Percentiles rank a stretch among this genome's conserved stretches.
Evolutionary conservation across 2,329 filamentous ascomycete genomes (phyloP).

Genomic region (Sporothrix sp.): DNA sequence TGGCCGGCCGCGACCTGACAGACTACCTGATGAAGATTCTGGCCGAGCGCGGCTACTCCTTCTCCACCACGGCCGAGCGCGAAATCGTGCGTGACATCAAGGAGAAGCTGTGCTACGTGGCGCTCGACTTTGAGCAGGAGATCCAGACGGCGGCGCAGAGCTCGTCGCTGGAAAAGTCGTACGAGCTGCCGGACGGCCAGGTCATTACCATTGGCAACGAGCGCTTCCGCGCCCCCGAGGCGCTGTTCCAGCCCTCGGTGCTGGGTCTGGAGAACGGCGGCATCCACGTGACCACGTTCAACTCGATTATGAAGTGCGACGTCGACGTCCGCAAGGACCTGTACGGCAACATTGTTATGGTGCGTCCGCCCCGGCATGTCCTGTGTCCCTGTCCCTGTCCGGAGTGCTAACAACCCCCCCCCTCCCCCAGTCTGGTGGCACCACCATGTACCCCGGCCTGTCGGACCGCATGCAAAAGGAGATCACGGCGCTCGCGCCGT

Average conservation of each 20-base stretch:
- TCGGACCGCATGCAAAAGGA: conserved; percentile 86
- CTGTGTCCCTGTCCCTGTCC: no score
- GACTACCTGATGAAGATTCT: conserved; percentile 87
- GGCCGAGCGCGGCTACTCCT: conserved; percentile 84
- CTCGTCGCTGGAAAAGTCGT: conserved; percentile 64
- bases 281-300: conserved; percentile 95
- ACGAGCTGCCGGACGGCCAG: conserved; percentile 92
- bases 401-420: no score
- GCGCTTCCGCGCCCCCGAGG: conserved; percentile 91
- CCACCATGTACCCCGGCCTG: conserved; percentile 93
- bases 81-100: conserved; percentile 98
- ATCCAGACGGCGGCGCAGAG: conserved; percentile 88
- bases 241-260: conserved; percentile 93
- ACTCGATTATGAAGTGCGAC: conserved; percentile 89
- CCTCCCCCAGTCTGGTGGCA: conserved; percentile 89
- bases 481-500: conserved; percentile 85
- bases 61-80: conserved; percentile 97
- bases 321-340: conserved; percentile 89
- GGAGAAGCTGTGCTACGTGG: conserved; percentile 87
- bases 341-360: conserved; percentile 95
- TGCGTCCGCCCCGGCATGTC: no score
- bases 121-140: conserved; percentile 79
- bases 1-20: conserved; percentile 90
- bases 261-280: conserved; percentile 95
- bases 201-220: conserved; percentile 95